Evolutionary conservation across 805 yeast genomes (phyloP), one percentile per base, ranked within the genome.

Genomic region (Schwanniomyces occidentalis): DNA sequence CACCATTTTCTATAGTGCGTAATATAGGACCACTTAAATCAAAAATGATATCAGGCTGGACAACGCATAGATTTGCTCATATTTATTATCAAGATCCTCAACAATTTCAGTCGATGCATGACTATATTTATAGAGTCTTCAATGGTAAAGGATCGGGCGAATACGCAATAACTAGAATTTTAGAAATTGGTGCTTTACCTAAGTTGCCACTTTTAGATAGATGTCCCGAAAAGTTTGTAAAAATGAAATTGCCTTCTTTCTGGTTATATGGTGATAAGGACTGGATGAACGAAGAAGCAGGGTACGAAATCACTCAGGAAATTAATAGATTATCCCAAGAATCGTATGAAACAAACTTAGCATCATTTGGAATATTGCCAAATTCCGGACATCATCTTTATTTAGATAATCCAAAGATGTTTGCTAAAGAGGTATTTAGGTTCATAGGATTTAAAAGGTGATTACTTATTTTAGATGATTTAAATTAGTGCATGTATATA

Each of bases 281-380:
- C 53, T 81, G 88, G 88, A 81, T 81, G 87, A 75, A 76, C 41
- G 74, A 68, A 34, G 69, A 65, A 29, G 84, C 82, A 8, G 88
- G 88, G 2, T 52, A 62, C 24, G 61, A 69, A 24, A 62, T 56
- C 34, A 69, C 64, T 10, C 51, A 61, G 8, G 62, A 57, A 30
- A 55, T 57, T 24, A 57, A 57, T 38, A 24, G 46, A n/a, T 40
- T 59, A 20, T 42, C 62, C 0, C 42, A 58, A 17, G 41, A 51
- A 57, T 56, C 29, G 56, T 68, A 30, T 56, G 58, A 40, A 20
- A 46, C 35, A 22, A 38, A 49, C 6, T 41, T 56, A 20, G 67
- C 76, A 1, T 21, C 42, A 8, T 73, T 58, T 37, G 56, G 48
- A 12, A 46, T 66, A 2, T 42, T 73, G 17, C 52, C 61, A 6